phyloP scores from a whole-genome alignment of 31 red algal genomes.

The Odonthalia washingtoniensis region DNA sequence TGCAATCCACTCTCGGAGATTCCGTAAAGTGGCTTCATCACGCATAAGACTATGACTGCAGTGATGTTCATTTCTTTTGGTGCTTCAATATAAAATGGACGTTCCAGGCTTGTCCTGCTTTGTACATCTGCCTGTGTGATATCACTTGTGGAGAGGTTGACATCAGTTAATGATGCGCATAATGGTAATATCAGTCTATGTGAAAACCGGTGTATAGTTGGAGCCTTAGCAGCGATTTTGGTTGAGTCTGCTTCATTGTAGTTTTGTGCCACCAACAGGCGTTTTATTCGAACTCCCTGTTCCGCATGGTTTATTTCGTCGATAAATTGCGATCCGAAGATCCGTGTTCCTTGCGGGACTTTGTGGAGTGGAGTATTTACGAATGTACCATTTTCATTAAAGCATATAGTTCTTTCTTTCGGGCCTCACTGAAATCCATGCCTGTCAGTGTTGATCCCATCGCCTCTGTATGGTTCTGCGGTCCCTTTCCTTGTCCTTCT shows the following conservation, averaged over 20 bases:
- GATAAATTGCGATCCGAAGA: neutral
- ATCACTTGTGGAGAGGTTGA: neutral
- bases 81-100: neutral
- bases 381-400: neutral
- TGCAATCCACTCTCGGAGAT: slow-evolving; percentile 18
- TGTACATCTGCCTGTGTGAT: slow-evolving; percentile 5
- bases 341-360: neutral
- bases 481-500: neutral
- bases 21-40: slow-evolving; percentile 34
- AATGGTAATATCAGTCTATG: neutral
- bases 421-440: neutral
- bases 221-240: neutral
- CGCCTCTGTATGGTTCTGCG: neutral
- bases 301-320: neutral
- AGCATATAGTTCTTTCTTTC: neutral
- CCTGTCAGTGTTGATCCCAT: neutral
- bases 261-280: slow-evolving; percentile 8
- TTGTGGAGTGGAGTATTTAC: neutral
- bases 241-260: neutral
- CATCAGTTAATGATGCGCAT: neutral
- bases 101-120: slow-evolving; percentile 1
- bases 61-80: slow-evolving; percentile 26
- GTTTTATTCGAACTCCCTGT: neutral
- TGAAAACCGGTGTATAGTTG: neutral
- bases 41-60: neutral